Percentiles rank a stretch among this genome's conserved stretches.
These are phyloP conservation scores for Capsicum baccatum DNA, from an alignment of 257 asterid genomes.

Conservation along the genomic window DNA sequence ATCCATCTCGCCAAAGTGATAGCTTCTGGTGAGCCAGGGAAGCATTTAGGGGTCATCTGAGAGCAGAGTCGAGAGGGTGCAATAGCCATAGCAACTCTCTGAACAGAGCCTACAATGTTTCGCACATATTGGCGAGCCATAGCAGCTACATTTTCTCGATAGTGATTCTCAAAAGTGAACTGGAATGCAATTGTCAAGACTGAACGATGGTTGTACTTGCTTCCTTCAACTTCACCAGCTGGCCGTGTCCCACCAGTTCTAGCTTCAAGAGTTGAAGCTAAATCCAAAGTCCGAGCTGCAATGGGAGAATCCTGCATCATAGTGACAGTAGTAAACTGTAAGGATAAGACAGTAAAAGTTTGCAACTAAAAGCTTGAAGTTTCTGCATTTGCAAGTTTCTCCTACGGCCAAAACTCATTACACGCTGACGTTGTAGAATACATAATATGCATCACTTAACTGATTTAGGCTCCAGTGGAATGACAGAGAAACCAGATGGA, in stretches of 20 bases:
- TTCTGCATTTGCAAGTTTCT: background rate
- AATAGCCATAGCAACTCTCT: constrained; percentile 94
- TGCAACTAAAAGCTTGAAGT: background rate
- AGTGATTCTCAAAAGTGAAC: constrained; percentile 85
- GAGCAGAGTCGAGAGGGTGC: constrained; percentile 73
- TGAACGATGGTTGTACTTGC: constrained; percentile 66
- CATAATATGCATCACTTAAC: constrained; percentile 48
- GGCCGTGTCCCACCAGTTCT: constrained; percentile 65
- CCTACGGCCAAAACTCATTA: background rate
- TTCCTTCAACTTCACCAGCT: constrained; percentile 58
- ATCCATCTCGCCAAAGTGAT: constrained; percentile 77
- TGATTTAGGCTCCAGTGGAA: constrained; percentile 85
- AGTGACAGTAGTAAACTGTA: background rate
- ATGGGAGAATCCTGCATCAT: constrained; percentile 63
- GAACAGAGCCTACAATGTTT: constrained; percentile 81
- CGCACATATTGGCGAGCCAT: constrained; percentile 97
- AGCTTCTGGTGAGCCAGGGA: constrained; percentile 87
- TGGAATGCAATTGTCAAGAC: constrained; percentile 94
- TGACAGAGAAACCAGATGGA: constrained; percentile 94
- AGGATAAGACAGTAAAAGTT: background rate
- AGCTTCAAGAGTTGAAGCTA: constrained; percentile 84
- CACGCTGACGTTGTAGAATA: background rate
- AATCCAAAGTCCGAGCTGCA: constrained; percentile 72
- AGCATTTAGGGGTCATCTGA: constrained; percentile 59
- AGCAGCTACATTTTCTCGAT: constrained; percentile 80